Conservation (phyloP, 2,329 filamentous ascomycete species). For the Aureobasidium mangrovei region DNA sequence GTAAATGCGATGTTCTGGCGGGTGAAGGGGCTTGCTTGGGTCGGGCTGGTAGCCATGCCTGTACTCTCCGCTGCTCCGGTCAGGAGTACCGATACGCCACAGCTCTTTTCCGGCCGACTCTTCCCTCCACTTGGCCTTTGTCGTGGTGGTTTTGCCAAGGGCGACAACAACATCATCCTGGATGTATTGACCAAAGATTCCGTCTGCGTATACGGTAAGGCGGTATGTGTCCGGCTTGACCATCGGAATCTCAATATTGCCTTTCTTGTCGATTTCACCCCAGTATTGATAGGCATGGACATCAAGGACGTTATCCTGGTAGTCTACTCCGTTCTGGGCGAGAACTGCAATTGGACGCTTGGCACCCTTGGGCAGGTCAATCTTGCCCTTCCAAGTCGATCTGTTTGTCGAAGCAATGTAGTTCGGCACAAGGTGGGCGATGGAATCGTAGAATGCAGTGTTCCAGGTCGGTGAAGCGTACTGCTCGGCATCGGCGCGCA, state of each 20-base stretch:
- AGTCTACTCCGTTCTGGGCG: slow-evolving; percentile 43
- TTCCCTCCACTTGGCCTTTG: slow-evolving; percentile 41
- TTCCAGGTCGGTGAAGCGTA: slow-evolving; percentile 48
- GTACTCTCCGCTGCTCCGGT: slow-evolving; percentile 54
- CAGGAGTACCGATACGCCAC: slow-evolving; percentile 54
- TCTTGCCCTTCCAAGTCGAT: slow-evolving; percentile 42
- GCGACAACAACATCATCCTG: slow-evolving; percentile 43
- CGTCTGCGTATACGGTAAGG: slow-evolving; percentile 54
- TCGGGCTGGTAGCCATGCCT: slow-evolving; percentile 48
- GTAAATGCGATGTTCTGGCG: slow-evolving; percentile 53
- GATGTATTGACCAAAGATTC: slow-evolving; percentile 52
- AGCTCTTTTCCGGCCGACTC: slow-evolving; percentile 51
- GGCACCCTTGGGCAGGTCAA: slow-evolving; percentile 45
- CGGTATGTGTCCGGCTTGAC: slow-evolving; percentile 53
- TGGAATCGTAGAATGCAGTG: slow-evolving; percentile 53
- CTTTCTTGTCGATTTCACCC: slow-evolving; percentile 42
- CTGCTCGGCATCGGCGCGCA: slow-evolving; percentile 47
- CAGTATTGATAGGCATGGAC: slow-evolving; percentile 54
- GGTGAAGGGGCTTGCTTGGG: slow-evolving; percentile 40
- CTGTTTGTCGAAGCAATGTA: slow-evolving; percentile 47
- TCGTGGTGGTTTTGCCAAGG: slow-evolving; percentile 34
- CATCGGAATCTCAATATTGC: slow-evolving; percentile 43
- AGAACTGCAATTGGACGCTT: slow-evolving; percentile 48
- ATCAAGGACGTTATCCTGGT: slow-evolving; percentile 51
- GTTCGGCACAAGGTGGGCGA: slow-evolving; percentile 50